These are phyloP conservation scores for Amanita thiersii DNA, from an alignment of 768 basidiomycete genomes.

Conservation along the genomic window DNA sequence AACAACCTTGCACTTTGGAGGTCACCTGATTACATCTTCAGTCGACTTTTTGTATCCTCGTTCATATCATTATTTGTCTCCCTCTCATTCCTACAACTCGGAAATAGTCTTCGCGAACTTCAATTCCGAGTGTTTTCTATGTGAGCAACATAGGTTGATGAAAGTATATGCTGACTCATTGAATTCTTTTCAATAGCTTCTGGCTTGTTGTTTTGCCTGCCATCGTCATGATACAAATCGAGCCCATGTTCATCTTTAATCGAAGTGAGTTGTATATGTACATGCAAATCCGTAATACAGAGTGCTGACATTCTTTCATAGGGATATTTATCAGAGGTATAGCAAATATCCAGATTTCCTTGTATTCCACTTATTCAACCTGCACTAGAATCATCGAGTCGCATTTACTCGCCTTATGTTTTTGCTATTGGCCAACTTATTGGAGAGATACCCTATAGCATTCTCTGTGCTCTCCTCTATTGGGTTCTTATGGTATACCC, in stretches of 20 bases:
- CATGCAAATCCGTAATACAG: neutral
- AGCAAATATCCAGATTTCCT: neutral
- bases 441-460: constrained; percentile 72
- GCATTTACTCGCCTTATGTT: constrained; percentile 80
- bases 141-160: constrained; percentile 26
- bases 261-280: constrained; percentile 27
- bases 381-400: constrained; percentile 59
- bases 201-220: constrained; percentile 64
- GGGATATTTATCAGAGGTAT: constrained; percentile 31
- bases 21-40: constrained; percentile 81
- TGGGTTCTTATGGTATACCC: constrained; percentile 74
- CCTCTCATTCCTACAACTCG: constrained; percentile 73
- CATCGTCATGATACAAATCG: constrained; percentile 72
- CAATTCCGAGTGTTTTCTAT: constrained; percentile 79
- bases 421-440: constrained; percentile 79
- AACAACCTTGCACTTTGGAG: constrained; percentile 73
- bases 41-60: constrained; percentile 67
- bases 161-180: neutral
- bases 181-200: constrained; percentile 31
- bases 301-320: constrained; percentile 8
- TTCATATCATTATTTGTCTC: constrained; percentile 68
- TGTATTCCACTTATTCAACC: neutral
- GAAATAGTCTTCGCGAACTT: constrained; percentile 53
- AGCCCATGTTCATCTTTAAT: constrained; percentile 77
- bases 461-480: constrained; percentile 65